A percentile compares a stretch with the other conserved stretches of the same genome.
Evolutionary conservation across 2,329 filamentous ascomycete species (phyloP).

Genomic region (Neobulgaria alba): DNA sequence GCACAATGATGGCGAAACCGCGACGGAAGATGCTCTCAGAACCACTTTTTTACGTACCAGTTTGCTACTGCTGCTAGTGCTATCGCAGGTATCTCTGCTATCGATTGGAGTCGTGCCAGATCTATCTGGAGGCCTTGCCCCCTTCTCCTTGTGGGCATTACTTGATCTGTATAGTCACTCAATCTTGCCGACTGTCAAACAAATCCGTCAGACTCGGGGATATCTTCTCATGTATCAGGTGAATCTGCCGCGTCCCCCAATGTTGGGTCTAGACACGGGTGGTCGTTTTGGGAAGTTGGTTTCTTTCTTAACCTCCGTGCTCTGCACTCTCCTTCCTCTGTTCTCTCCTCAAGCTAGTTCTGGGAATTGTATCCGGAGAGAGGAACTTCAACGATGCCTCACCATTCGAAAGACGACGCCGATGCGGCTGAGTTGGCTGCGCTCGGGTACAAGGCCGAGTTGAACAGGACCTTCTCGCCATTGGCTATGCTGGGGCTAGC

Average conservation of each 20-base stretch:
- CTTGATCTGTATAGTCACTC: background rate
- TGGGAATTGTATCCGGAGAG: background rate
- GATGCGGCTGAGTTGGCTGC: slow-evolving; percentile 38
- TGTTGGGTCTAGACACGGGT: background rate
- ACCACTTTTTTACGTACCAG: background rate
- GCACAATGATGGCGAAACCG: background rate
- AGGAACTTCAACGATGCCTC: slow-evolving; percentile 2
- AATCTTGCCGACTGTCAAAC: background rate
- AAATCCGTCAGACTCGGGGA: background rate
- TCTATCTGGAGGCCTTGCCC: background rate
- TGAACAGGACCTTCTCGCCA: slow-evolving; percentile 46
- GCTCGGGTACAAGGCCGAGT: slow-evolving; percentile 39
- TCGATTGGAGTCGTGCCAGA: background rate
- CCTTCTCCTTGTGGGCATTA: background rate
- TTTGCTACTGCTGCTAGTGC: background rate
- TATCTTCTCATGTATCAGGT: background rate
- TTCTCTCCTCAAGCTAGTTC: background rate
- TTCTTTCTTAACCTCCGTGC: background rate
- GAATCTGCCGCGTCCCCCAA: background rate
- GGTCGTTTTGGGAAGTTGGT: background rate
- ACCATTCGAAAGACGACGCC: slow-evolving; percentile 2
- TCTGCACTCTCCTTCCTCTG: background rate
- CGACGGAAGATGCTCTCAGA: background rate
- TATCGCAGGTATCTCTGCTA: background rate
- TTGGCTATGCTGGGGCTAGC: slow-evolving; percentile 51